These are phyloP conservation scores for Boletales sp. DNA, from an alignment of 768 basidiomycete genomes.

Conservation along the genomic window DNA sequence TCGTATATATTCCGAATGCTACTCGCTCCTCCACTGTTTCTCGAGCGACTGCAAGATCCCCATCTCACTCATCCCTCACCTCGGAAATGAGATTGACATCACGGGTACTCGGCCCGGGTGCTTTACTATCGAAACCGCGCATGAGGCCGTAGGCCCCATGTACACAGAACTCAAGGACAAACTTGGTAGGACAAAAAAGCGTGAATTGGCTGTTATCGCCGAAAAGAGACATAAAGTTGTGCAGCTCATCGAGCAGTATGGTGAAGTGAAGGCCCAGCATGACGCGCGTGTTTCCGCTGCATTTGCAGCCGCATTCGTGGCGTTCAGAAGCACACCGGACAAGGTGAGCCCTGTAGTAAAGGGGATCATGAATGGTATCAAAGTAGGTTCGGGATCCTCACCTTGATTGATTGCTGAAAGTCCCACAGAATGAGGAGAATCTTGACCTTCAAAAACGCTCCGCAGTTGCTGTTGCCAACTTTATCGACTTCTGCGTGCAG, in stretches of 20 bases:
- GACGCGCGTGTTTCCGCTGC: slow-evolving; percentile 87
- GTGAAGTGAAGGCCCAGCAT: slow-evolving; percentile 77
- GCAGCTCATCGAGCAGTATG: slow-evolving; percentile 72
- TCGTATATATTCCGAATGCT: slow-evolving; percentile 78
- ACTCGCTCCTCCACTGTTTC: slow-evolving; percentile 78
- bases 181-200: slow-evolving; percentile 75
- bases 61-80: slow-evolving; percentile 68
- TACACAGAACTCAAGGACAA: slow-evolving; percentile 73
- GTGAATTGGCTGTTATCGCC: slow-evolving; percentile 63
- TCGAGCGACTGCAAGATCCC: slow-evolving; percentile 84
- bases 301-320: slow-evolving; percentile 88
- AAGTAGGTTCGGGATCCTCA: slow-evolving; percentile 49
- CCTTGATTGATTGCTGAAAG: slow-evolving; percentile 4
- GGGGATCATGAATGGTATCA: slow-evolving; percentile 96
- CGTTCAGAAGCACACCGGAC: slow-evolving; percentile 79
- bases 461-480: slow-evolving; percentile 79
- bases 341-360: slow-evolving; percentile 97
- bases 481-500: slow-evolving; percentile 79
- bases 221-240: slow-evolving; percentile 73
- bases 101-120: slow-evolving; percentile 57
- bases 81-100: slow-evolving; percentile 77
- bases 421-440: slow-evolving; percentile 77
- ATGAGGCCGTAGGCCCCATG: slow-evolving; percentile 62
- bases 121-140: slow-evolving; percentile 80
- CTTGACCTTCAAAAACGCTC: slow-evolving; percentile 84